Conservation (phyloP, 1,284 basidiomycete genomes). For the Ganoderma meredithae region DNA sequence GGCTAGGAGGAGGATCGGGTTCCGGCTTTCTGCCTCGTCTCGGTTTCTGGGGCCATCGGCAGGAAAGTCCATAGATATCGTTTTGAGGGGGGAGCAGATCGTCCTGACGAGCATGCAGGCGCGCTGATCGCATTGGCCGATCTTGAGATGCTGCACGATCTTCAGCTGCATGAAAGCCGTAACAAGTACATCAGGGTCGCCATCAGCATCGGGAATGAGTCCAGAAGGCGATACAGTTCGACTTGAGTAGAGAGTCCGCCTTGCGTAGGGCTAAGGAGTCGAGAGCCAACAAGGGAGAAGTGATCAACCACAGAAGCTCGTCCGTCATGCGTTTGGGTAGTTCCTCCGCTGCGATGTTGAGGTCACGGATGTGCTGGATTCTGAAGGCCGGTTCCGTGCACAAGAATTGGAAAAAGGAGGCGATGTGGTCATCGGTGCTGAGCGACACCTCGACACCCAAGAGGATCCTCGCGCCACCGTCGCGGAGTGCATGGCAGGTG, state of each 20-base stretch:
- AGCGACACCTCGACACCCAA: conserved; percentile 16
- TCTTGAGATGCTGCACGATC: conserved; percentile 17
- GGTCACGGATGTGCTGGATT: conserved; percentile 11
- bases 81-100: conserved; percentile 13
- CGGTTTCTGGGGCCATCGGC: background rate
- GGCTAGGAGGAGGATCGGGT: conserved; percentile 24
- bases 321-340: conserved; percentile 2
- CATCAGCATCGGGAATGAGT: no score
- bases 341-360: conserved; percentile 13
- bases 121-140: conserved; percentile 9
- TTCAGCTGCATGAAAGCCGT: conserved; percentile 10
- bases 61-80: conserved; percentile 14
- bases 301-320: conserved; percentile 12
- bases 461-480: conserved; percentile 19
- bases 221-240: background rate
- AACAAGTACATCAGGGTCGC: background rate
- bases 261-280: conserved; percentile 16
- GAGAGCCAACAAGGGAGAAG: conserved; percentile 12
- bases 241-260: conserved; percentile 14
- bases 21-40: conserved; percentile 1
- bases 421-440: background rate
- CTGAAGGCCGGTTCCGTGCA: conserved; percentile 1
- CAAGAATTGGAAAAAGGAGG: conserved; percentile 23
- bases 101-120: conserved; percentile 7
- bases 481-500: conserved; percentile 21